Base-by-base conservation (phyloP, 805 yeast genomes). In the Saccharomycopsis sp. region DNA sequence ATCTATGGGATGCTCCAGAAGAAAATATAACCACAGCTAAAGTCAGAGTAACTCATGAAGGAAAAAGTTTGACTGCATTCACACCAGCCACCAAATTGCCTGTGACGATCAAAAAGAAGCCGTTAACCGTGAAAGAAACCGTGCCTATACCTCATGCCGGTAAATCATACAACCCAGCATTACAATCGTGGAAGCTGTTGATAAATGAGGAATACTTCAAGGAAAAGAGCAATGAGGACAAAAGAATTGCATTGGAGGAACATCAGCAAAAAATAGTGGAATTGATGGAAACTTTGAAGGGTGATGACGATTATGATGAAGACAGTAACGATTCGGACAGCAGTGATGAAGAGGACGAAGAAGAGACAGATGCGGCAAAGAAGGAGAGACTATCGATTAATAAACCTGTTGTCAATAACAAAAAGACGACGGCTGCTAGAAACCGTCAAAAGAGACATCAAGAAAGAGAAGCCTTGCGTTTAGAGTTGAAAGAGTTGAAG, bases 151-250 rank as follows among this genome's bases (percentile, higher is more conserved):
- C 96, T 12, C 85, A 85, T 65, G 94, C 85, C 1, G 98, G 98
- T 57, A 88, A 87, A 69, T 91, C 98, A 1, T 94, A 90, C 68
- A 94, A 94, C 68, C 99, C 99, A 24, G 79, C 92, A 12, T 75
- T 84, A 62, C 87, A 85, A 57, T 82, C 87, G 24, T 94, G 99
- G 99, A 82, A 83, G 64, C 71, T 70, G 18, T 77, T 91, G 64
- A 80, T 94, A 55, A 74, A 80, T 55, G 74, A 76, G 56, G 97
- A 91, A 71, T 85, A 78, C 64, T 77, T 69, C 55, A 75, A 76
- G 56, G 96, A 90, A 66, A 81, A 82, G 66, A 76, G 80, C 53
- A 79, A 77, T 57, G 97, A 89, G 65, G 81, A 82, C 59, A 78
- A 82, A 65, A 79, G 87, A 65, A 70, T 79, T 56, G 77, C 78